A percentile compares a stretch with the other conserved stretches of the same genome.
Conservation (phyloP, 495 filamentous ascomycete species). For the Penicillium samsonianum region DNA sequence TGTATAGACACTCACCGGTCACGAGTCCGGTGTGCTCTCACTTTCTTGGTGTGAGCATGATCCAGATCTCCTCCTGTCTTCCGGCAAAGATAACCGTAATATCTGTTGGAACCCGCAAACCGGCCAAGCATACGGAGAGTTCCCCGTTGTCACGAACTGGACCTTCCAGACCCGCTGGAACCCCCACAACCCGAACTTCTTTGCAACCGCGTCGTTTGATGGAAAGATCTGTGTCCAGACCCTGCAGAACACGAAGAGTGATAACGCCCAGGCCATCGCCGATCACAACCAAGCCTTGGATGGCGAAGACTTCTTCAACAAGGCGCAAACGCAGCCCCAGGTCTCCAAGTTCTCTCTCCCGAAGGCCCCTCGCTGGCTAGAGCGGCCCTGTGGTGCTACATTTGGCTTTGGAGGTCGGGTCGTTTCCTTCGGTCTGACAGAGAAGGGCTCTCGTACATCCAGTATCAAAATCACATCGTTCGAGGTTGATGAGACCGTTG, state of each 20-base stretch:
- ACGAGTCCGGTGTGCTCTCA: constrained; percentile 90
- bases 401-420: constrained; percentile 98
- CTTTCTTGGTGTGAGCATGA: constrained; percentile 96
- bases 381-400: constrained; percentile 79
- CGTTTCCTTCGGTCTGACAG: constrained; percentile 67
- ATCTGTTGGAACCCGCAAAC: constrained; percentile 96
- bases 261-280: constrained; percentile 48
- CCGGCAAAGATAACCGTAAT: constrained; percentile 94
- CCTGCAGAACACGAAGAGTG: constrained; percentile 77
- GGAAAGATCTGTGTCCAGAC: constrained; percentile 92
- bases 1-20: constrained; percentile 70
- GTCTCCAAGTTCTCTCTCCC: constrained; percentile 81
- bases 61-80: constrained; percentile 85
- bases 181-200: constrained; percentile 84
- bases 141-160: constrained; percentile 97
- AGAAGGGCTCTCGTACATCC: constrained; percentile 65
- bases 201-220: constrained; percentile 95
- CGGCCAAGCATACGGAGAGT: constrained; percentile 83
- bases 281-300: constrained; percentile 71
- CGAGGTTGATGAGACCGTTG: constrained; percentile 83
- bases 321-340: constrained; percentile 87
- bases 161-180: constrained; percentile 96
- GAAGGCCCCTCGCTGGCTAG: constrained; percentile 88
- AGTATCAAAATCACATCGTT: constrained; percentile 83
- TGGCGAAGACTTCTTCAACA: constrained; percentile 95